These are phyloP conservation scores for Dendrocalamus latiflorus DNA, from an alignment of 202 grass and related monocot genomes.

Conservation along the genomic window DNA sequence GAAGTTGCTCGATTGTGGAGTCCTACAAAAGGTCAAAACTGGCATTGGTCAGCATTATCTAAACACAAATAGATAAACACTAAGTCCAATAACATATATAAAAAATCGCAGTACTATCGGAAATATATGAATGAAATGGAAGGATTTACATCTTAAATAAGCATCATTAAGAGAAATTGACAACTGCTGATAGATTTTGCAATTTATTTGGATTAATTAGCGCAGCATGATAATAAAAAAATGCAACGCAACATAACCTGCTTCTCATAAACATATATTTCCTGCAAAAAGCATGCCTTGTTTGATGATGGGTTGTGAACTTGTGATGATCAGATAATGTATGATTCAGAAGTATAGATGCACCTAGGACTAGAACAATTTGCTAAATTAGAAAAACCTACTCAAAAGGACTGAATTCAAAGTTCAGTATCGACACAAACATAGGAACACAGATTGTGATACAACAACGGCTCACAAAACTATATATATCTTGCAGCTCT, in stretches of 20 bases:
- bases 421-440: neutral
- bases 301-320: neutral
- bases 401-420: neutral
- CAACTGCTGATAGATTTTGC: neutral
- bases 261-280: neutral
- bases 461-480: neutral
- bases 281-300: neutral
- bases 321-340: neutral
- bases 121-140: neutral
- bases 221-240: neutral
- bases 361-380: neutral
- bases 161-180: neutral
- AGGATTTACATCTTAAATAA: neutral
- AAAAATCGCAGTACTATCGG: neutral
- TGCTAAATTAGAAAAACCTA: neutral
- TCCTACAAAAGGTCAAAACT: slow-evolving; percentile 34
- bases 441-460: neutral
- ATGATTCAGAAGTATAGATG: neutral
- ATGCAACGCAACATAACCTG: too few relatives aligned
- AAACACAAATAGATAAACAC: neutral
- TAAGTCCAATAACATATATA: neutral
- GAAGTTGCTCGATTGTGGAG: slow-evolving; percentile 75
- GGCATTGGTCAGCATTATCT: neutral
- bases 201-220: neutral
- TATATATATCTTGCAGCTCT: neutral